Evolutionary conservation across 208 protist genomes (phyloP).

Genomic region (Phytomonas sp.): DNA sequence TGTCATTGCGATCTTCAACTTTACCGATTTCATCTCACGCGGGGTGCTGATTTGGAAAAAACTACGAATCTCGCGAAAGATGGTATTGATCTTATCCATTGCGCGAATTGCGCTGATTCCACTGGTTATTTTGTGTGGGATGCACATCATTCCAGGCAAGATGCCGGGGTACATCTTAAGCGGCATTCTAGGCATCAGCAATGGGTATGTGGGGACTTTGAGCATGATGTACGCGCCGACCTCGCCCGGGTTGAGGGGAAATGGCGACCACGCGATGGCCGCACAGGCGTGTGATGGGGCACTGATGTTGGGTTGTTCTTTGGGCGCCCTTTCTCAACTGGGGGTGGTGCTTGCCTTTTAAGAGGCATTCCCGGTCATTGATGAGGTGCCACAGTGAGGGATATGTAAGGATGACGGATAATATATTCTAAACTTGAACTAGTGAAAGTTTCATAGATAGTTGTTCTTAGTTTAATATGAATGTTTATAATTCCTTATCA

Average conservation of each 20-base stretch:
- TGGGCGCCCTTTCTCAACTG: slow-evolving; percentile 58
- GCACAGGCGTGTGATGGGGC: slow-evolving; percentile 43
- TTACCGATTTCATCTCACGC: slow-evolving; percentile 47
- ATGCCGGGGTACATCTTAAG: slow-evolving; percentile 44
- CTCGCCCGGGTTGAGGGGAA: slow-evolving; percentile 25
- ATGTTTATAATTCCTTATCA: slow-evolving; percentile 3
- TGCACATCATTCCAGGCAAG: slow-evolving; percentile 38
- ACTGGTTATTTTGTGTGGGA: slow-evolving; percentile 62
- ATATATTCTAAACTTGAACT: neutral
- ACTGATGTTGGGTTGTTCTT: slow-evolving; percentile 50
- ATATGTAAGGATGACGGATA: neutral
- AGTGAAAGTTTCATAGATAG: slow-evolving; percentile 2
- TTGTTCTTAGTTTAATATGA: neutral
- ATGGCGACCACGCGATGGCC: slow-evolving; percentile 55
- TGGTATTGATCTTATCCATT: slow-evolving; percentile 26
- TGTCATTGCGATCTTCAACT: slow-evolving; percentile 66
- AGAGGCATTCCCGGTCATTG: neutral
- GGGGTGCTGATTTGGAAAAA: slow-evolving; percentile 24
- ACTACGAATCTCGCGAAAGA: slow-evolving; percentile 31
- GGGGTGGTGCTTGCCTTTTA: slow-evolving; percentile 17
- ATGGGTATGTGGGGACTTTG: slow-evolving; percentile 70
- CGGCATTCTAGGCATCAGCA: slow-evolving; percentile 38
- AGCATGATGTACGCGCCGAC: slow-evolving; percentile 68
- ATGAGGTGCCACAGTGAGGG: neutral
- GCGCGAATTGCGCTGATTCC: slow-evolving; percentile 52